Evolutionary conservation across 306 rosid genomes (phyloP).

Genomic region (Inga laurina): DNA sequence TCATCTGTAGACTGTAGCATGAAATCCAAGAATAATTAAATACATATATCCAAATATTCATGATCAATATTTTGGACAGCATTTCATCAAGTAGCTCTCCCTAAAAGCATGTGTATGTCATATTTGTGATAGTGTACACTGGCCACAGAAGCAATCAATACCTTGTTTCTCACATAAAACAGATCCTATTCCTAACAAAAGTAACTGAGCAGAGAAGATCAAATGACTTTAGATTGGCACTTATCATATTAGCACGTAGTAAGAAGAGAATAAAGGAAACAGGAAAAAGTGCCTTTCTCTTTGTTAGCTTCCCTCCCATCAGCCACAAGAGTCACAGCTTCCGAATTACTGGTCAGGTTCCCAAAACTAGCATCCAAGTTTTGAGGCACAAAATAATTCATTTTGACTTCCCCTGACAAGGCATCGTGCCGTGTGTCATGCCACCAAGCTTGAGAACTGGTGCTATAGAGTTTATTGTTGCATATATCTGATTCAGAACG

Average conservation of each 20-base stretch:
- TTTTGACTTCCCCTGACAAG: slow-evolving; percentile 25
- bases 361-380: slow-evolving; percentile 14
- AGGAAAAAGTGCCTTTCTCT: neutral
- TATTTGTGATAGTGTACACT: neutral
- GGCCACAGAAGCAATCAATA: neutral
- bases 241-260: neutral
- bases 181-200: neutral
- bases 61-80: neutral
- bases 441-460: slow-evolving; percentile 36
- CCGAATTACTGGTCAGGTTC: slow-evolving; percentile 4
- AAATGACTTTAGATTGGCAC: neutral
- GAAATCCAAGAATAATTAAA: neutral
- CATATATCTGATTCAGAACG: slow-evolving; percentile 10
- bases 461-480: neutral
- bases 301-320: slow-evolving; percentile 1
- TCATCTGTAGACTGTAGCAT: neutral
- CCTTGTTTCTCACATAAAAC: neutral
- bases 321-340: neutral
- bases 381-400: slow-evolving; percentile 26
- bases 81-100: neutral
- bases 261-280: neutral
- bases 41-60: neutral
- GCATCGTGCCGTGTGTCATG: slow-evolving; percentile 22
- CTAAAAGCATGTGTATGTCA: neutral
- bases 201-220: neutral